Evolutionary conservation across 139 green algal species (phyloP).

Genomic region (Nannochloris sp.): DNA sequence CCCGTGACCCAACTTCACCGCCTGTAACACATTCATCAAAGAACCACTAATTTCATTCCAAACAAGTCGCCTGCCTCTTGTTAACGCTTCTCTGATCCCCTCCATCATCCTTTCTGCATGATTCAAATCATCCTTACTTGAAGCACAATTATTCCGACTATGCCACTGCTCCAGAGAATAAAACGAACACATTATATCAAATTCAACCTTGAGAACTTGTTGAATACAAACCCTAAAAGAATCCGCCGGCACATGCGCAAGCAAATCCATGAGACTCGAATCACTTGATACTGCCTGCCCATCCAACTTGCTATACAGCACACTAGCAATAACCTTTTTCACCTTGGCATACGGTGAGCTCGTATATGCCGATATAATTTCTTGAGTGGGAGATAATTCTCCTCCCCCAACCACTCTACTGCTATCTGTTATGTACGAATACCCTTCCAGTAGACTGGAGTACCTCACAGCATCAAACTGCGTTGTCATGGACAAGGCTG

Average conservation of each 20-base stretch:
- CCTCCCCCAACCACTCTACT: neutral
- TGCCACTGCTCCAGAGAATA: neutral
- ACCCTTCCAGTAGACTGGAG: constrained; percentile 4
- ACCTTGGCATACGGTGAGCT: neutral
- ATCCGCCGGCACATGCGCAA: constrained; percentile 35
- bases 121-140: too few relatives aligned
- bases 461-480: neutral
- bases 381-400: neutral
- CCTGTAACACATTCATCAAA: neutral
- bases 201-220: constrained; percentile 36
- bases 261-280: constrained; percentile 20
- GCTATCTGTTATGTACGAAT: neutral
- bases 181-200: neutral
- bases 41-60: neutral
- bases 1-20: neutral
- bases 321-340: constrained; percentile 2
- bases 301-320: neutral
- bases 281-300: neutral
- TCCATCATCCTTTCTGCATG: neutral
- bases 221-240: constrained; percentile 38
- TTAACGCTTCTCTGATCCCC: neutral
- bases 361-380: neutral
- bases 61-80: neutral
- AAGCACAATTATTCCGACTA: neutral
- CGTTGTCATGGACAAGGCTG: neutral